Evolutionary conservation across 768 basidiomycete genomes (phyloP).

Genomic region (Macrocybe gigantea): DNA sequence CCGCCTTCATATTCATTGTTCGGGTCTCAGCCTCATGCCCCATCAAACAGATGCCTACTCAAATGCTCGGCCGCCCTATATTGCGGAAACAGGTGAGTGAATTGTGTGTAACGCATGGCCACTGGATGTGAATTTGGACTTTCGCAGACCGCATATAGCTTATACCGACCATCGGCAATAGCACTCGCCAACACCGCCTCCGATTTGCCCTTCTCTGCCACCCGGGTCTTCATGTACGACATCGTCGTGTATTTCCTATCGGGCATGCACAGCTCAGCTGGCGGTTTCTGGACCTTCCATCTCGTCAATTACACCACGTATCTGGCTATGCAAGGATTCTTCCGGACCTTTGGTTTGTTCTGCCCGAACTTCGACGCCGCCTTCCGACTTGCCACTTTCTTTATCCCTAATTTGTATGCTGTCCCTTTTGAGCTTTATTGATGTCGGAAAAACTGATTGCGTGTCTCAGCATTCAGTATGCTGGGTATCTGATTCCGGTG

Average conservation of each 20-base stretch:
- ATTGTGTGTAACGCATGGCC: neutral
- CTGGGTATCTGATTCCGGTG: conserved; percentile 65
- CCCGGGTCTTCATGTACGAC: conserved; percentile 53
- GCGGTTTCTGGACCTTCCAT: conserved; percentile 52
- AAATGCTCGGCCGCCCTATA: conserved; percentile 80
- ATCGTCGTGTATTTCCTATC: conserved; percentile 68
- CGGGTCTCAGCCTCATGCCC: conserved; percentile 2
- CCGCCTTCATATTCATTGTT: conserved; percentile 16
- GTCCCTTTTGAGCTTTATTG: neutral
- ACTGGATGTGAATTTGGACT: neutral
- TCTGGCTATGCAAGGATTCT: conserved; percentile 79
- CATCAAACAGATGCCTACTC: conserved; percentile 53
- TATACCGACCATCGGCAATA: conserved; percentile 63
- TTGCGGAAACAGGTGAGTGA: conserved; percentile 51
- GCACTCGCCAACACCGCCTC: conserved; percentile 62
- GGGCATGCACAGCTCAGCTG: conserved; percentile 36
- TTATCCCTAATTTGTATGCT: conserved; percentile 66
- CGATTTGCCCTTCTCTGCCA: conserved; percentile 64
- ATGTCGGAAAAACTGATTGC: neutral
- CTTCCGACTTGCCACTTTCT: conserved; percentile 52
- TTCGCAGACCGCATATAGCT: conserved; percentile 46
- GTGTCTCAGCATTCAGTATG: conserved; percentile 46
- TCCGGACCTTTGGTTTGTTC: conserved; percentile 62
- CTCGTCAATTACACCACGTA: conserved; percentile 61
- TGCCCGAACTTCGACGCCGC: conserved; percentile 42